phyloP scores from a whole-genome alignment of 192 early-diverging fungal species.

The Neocallimastix lanati region DNA sequence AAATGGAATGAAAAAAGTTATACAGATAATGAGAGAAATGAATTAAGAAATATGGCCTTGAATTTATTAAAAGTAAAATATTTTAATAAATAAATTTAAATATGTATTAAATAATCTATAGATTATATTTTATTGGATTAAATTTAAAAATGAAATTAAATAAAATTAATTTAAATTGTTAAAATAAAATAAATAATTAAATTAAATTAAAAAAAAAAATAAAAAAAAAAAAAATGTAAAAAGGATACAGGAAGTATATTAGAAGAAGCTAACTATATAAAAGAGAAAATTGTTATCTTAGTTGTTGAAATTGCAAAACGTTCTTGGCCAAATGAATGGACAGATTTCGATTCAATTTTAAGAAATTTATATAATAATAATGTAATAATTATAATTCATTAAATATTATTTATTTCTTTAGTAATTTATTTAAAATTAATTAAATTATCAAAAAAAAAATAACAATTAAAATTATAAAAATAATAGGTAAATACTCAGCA shows the following conservation, averaged over 20 bases:
- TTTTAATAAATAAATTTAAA: too few relatives aligned
- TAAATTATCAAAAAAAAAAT: background rate
- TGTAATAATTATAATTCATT: too few relatives aligned
- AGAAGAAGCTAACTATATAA: conserved; percentile 16
- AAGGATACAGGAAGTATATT: conserved; percentile 2
- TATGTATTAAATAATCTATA: too few relatives aligned
- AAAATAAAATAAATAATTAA: too few relatives aligned
- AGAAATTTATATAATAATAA: conserved; percentile 18
- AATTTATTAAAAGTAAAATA: conserved; percentile 13
- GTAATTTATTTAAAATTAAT: too few relatives aligned
- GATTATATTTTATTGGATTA: too few relatives aligned
- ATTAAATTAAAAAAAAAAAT: too few relatives aligned
- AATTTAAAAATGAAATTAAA: too few relatives aligned
- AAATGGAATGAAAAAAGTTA: conserved; percentile 28
- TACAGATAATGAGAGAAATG: conserved; percentile 6
- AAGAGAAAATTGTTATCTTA: conserved; percentile 34
- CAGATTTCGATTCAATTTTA: conserved; percentile 28
- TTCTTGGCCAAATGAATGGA: conserved; percentile 38
- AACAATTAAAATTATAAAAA: background rate
- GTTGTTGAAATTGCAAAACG: conserved; percentile 41
- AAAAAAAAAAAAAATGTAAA: too few relatives aligned
- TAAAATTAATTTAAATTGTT: too few relatives aligned
- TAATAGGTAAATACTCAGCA: conserved; percentile 26
- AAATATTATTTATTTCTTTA: too few relatives aligned
- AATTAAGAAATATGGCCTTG: conserved; percentile 17